Base-by-base conservation (phyloP, 495 filamentous ascomycete genomes). In the Aspergillus taichungensis region DNA sequence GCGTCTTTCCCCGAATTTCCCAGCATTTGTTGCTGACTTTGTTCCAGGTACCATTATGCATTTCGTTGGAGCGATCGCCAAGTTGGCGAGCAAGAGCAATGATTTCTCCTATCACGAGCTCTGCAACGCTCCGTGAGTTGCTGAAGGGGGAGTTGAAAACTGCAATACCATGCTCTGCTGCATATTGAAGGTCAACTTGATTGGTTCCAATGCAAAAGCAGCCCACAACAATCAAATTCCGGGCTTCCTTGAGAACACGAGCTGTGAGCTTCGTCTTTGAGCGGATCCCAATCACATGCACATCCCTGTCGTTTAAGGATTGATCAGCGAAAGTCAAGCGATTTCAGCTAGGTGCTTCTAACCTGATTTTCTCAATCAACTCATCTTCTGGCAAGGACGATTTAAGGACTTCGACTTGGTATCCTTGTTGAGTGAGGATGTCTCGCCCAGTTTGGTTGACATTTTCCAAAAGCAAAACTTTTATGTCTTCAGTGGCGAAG, bases 121-220 rank as follows among this genome's bases (percentile, higher is more conserved):
- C 94, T 24, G 94, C 94, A 35, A 99, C 94, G 62, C 85, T 92
- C 55, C 94, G 82, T 4, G 92, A 97, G 67, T 99, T 97, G 68
- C 87, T 89, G 63, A 97, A 97, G 0, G 94, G 94, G 44, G 91
- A 96, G 68, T 99, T 99, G 82, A 99, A 99, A 41, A 99, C 94
- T 9, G 88, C 87, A 67, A 96, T 91, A 41, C 94, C 94, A 59
- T 92, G 83, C 40, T 82, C 74, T 8, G 94, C 89, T 11, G 94
- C 92, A 71, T 85, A 94, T 46, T 89, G 76, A 33, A 96, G 78
- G 59, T 99, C 88, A 41, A 99, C 94, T 61, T 97, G 94, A 73
- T 97, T 96, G 42, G 94, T 99, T 39, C 94, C 94, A 49, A 97
- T 99, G 63, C 94, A 99, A 76, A 99, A 99, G 68, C 94, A 97